Percentiles rank a stretch among this genome's conserved stretches.
Conservation (phyloP, 768 basidiomycete species). For the Boletellus sp. region DNA sequence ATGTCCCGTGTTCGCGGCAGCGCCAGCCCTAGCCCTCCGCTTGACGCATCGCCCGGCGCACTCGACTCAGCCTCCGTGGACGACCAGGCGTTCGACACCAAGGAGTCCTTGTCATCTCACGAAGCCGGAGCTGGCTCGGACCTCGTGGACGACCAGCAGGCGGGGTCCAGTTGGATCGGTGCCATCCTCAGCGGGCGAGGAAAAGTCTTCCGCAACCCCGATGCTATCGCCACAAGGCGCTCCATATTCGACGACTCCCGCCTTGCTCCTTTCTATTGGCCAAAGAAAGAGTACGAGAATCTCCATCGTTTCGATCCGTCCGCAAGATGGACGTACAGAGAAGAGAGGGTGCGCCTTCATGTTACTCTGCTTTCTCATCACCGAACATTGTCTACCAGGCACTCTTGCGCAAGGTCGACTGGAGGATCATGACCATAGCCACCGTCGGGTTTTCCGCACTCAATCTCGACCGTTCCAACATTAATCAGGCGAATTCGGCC, state of each 20-base stretch:
- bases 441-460: constrained; percentile 55
- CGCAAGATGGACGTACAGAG: constrained; percentile 57
- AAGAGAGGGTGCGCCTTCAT: constrained; percentile 42
- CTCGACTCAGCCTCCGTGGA: no score
- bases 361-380: no score
- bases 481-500: constrained; percentile 56
- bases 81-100: no score
- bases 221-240: constrained; percentile 44
- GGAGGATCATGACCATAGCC: constrained; percentile 57
- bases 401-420: constrained; percentile 54
- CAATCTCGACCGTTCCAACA: constrained; percentile 51
- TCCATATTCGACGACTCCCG: constrained; percentile 52
- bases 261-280: constrained; percentile 43
- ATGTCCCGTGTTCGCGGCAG: no score
- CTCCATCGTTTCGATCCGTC: constrained; percentile 52
- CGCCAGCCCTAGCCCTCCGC: no score
- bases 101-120: no score
- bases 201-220: constrained; percentile 18
- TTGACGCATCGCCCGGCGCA: no score
- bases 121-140: not conserved
- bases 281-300: constrained; percentile 51
- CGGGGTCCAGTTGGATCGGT: constrained; percentile 2
- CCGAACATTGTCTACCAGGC: constrained; percentile 26
- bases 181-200: constrained; percentile 4
- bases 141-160: constrained; percentile 5